These are phyloP conservation scores for Phytopythium vexans DNA, from an alignment of 352 stramenopile genomes.

Conservation along the genomic window DNA sequence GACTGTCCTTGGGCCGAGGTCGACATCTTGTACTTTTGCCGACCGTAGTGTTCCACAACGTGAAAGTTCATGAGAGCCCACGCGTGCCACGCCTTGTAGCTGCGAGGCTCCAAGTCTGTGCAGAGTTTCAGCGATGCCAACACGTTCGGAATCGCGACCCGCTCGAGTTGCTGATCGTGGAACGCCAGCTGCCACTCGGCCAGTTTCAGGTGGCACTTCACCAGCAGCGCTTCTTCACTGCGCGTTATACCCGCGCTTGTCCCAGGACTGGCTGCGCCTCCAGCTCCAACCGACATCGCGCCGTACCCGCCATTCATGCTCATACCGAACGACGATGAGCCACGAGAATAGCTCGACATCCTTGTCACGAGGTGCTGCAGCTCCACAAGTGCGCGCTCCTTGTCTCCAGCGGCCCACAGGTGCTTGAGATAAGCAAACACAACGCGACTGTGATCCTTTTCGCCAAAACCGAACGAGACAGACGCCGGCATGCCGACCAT, in stretches of 20 bases:
- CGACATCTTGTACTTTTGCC: conserved; percentile 25
- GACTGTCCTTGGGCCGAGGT: conserved; percentile 4
- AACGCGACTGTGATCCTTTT: conserved; percentile 91
- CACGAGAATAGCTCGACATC: conserved; percentile 39
- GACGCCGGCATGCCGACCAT: conserved; percentile 62
- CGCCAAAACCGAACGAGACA: conserved; percentile 66
- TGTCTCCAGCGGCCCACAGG: conserved; percentile 89
- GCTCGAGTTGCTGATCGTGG: conserved; percentile 77
- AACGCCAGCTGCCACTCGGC: conserved; percentile 84
- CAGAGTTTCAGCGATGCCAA: conserved; percentile 63
- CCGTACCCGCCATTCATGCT: not conserved
- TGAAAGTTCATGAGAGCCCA: conserved; percentile 98
- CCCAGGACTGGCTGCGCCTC: conserved; percentile 10
- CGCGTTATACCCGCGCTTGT: conserved; percentile 3
- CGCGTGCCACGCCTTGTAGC: conserved; percentile 93
- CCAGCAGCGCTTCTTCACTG: conserved; percentile 74
- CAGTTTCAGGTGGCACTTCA: conserved; percentile 83
- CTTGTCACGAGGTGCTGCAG: conserved; percentile 81
- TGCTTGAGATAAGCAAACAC: conserved; percentile 96
- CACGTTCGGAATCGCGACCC: conserved; percentile 69
- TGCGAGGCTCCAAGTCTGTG: conserved; percentile 66
- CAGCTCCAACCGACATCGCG: not conserved
- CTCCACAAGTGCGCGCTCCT: conserved; percentile 85
- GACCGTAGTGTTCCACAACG: conserved; percentile 88
- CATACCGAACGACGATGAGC: conserved; percentile 12